Base-by-base conservation (phyloP, 1,284 basidiomycete species). In the Ceratobasidium sp. region DNA sequence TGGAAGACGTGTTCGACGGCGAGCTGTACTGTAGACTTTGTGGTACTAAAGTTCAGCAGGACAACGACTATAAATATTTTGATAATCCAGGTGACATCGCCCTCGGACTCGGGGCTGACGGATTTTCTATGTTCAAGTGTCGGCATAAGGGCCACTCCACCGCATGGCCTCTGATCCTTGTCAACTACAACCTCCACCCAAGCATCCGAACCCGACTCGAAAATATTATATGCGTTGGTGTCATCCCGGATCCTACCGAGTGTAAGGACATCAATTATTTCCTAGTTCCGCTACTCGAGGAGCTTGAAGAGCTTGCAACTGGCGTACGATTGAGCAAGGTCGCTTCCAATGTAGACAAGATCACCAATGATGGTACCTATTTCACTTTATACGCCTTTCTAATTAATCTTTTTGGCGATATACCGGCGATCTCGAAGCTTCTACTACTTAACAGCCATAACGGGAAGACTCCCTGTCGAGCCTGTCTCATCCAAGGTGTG, bases 231-330 rank as follows among this genome's bases (percentile, higher is more conserved):
- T 76, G 73, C 69, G 31, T 76, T 57, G 77, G 77, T 22, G 70
- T 79, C 27, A 78, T 80, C 50, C 79, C 79, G 27, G 78, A 80
- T 12, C 80, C 79, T 2, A 60, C 74, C n/a, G 53, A 73, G 45
- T 77, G 77, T 22, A 77, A 77, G 47, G 76, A 79, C 49, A 34
- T 75, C 4, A 72, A 73, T 27, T 78, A 77, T 1, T 81, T 77
- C 65, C 71, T 77, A 0, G 58, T 57, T n/a, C 79, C 79, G 3
- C 69, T 79, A 13, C 72, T 77, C 20, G 71, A 77, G 15, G 77
- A 80, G 70, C 69, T 68, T 17, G 72, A 71, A 0, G n/a, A 71
- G 29, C 73, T 79, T 2, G 78, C 77, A 20, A 25, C 69, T 32
- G 79, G 79, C 27, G 70, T 80, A 12, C 35, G 13, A 76, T 75